Base-by-base conservation (phyloP, 441 rosid species). In the Populus hybrid region DNA sequence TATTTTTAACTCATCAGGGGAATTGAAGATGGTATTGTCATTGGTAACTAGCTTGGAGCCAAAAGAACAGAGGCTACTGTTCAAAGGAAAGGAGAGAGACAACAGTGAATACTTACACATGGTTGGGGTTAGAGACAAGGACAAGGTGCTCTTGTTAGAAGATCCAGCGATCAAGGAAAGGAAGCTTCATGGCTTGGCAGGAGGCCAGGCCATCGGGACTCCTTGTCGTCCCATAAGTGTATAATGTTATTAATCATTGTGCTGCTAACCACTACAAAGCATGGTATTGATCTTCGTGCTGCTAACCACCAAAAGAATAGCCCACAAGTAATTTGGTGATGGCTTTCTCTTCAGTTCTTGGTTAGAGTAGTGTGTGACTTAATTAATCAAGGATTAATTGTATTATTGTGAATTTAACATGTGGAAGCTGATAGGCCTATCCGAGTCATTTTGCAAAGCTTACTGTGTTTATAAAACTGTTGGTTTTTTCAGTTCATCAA, bases 61-160 rank as follows among this genome's bases (percentile, higher is more conserved):
- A 75, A 84, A 79, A 69, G 97, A 91, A 88, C 98, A 94, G 68
- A 87, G 98, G 82, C 67, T 94, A 40, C 34, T 94, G 71, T 95
- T 86, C 94, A 92, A 85, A 85, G 97, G 99, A 67, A 94, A 90
- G 82, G 95, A 95, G 77, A 91, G 93, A 82, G 99, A 90, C 20
- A 90, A 91, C 73, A 36, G 74, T 46, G 99, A 94, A 72, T 88
- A 81, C 79, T 73, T 95, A 77, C 98, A 94, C 94, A 94, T 95
- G 97, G 92, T 91, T 57, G 99, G 99, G 11, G 93, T 95, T 73
- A 84, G 87, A 72, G 98, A 94, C 84, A 90, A 89, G 79, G 92
- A 93, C 86, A 93, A 93, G 75, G 88, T 95, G 53, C 78, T 95
- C 38, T 69, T 95, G 82, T 78, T 95, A 72, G 87, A 95, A 83